A percentile compares a stretch with the other conserved stretches of the same genome.
Conservation (phyloP, 2,329 filamentous ascomycete species). For the Aspergillus sp. region DNA sequence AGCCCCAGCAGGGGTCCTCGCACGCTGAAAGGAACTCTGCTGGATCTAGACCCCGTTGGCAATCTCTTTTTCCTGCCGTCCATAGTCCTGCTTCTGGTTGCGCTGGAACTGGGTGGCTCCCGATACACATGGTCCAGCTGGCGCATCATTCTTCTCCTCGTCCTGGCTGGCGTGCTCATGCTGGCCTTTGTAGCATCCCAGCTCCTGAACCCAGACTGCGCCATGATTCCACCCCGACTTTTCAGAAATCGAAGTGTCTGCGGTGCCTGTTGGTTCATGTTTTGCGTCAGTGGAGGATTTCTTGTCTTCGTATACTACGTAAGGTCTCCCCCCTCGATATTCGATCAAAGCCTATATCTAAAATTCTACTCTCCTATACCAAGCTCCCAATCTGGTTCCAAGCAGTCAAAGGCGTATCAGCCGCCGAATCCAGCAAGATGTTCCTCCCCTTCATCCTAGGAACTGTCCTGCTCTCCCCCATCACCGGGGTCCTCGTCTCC, state of each 20-base stretch:
- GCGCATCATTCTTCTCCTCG: conserved; percentile 30
- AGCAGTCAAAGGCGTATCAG: conserved; percentile 32
- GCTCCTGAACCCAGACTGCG: conserved; percentile 22
- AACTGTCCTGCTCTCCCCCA: too few relatives aligned
- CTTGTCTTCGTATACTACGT: too few relatives aligned
- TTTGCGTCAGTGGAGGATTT: too few relatives aligned
- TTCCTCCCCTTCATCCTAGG: too few relatives aligned
- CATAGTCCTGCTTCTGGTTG: conserved; percentile 54
- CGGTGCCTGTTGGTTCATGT: conserved; percentile 1
- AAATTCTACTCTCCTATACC: conserved; percentile 3
- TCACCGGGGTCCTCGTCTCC: too few relatives aligned
- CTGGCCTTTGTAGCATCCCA: conserved; percentile 26
- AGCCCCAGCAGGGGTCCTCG: too few relatives aligned
- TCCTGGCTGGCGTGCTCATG: conserved; percentile 24
- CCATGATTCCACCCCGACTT: conserved; percentile 30
- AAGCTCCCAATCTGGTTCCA: conserved; percentile 45
- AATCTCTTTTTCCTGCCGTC: conserved; percentile 37
- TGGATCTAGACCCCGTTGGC: conserved; percentile 53
- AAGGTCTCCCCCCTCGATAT: too few relatives aligned
- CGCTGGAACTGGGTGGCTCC: conserved; percentile 56
- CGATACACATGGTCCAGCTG: conserved; percentile 25
- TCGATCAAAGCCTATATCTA: too few relatives aligned
- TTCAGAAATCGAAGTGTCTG: conserved; percentile 16
- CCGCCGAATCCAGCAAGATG: conserved; percentile 30
- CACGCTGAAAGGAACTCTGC: too few relatives aligned